Base-by-base conservation (phyloP, 2,329 filamentous ascomycete species). In the Aspergillus uvarum region DNA sequence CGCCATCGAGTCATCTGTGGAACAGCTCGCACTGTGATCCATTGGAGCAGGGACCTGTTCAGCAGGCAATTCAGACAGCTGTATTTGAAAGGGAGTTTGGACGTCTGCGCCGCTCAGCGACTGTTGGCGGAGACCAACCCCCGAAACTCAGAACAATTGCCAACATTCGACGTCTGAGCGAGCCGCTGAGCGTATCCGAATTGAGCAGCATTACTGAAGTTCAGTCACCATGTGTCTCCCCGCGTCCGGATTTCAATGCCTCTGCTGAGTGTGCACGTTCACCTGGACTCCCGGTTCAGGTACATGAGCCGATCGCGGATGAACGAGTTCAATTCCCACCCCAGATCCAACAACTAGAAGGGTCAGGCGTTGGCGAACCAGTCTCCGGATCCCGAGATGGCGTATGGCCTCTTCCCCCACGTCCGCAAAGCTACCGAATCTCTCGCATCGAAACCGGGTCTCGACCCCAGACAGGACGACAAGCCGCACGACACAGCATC, bases 401-500 rank as follows among this genome's bases (percentile, higher is more conserved):
- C 42, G 53, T n/a, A 44, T 55, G 53, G 53, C 53, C 53, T 48
- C 53, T 55, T 32, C 53, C 53, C 8, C 42, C 53, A n/a, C 44
- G 53, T 14, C 53, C 53, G n/a, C 42, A 47, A 19, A 48, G 53
- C 26, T 35, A 48, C 42, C 42, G 53, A 2, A 35, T 55, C 26
- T 55, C 53, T 14, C 53, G 53, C n/a, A 48, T 55, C 47, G 42
- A 55, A n/a, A 29, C 53, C 19, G 32, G 42, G 22, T 24, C 31
- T 3, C 24, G 32, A 10, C 26, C 26, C 31, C 42, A 19, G 4
- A 16, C 21, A 21, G 10, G 10, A 2, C 21, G 24, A 21, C 29
- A 31, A 5, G 31, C n/a, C 22, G 31, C 31, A 24, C 53, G 53
- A 32, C 53, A 55, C 24, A 55, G 53, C 26, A 55, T 55, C 12